Evolutionary conservation across 1,139 yeast genomes (phyloP).

Genomic region (Suhomyces coccinellae): DNA sequence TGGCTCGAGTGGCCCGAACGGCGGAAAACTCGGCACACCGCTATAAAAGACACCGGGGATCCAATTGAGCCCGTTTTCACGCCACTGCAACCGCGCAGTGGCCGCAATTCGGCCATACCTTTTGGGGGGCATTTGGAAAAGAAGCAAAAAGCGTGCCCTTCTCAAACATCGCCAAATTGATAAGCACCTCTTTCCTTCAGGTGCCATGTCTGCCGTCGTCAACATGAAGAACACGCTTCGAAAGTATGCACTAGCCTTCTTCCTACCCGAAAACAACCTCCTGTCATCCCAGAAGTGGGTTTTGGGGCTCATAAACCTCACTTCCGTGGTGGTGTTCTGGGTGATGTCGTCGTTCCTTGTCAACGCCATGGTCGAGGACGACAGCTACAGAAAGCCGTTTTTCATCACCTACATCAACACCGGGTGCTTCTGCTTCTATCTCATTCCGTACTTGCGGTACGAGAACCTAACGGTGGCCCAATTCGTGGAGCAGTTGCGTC

Average conservation of each 20-base stretch:
- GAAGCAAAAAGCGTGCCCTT: neutral
- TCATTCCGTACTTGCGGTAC: conserved; percentile 57
- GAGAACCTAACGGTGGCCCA: conserved; percentile 21
- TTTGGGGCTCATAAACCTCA: conserved; percentile 69
- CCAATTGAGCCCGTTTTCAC: no score
- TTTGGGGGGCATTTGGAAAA: conserved; percentile 15
- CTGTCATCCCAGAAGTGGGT: conserved; percentile 57
- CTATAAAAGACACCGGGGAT: no score
- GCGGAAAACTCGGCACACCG: neutral
- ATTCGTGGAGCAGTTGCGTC: conserved; percentile 24
- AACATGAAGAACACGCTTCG: conserved; percentile 7
- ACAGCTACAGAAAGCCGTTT: conserved; percentile 84
- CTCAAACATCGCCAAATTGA: conserved; percentile 6
- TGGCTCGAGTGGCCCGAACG: neutral
- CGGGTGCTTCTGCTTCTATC: conserved; percentile 74
- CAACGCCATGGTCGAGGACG: conserved; percentile 67
- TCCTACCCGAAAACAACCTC: conserved; percentile 21
- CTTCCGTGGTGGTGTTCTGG: conserved; percentile 82
- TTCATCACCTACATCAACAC: conserved; percentile 90
- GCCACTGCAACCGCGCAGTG: no score
- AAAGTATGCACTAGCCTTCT: conserved; percentile 16
- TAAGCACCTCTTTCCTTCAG: neutral
- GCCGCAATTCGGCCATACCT: conserved; percentile 8
- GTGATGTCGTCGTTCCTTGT: conserved; percentile 82
- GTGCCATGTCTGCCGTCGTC: conserved; percentile 7